phyloP scores from a whole-genome alignment of 495 filamentous ascomycete species.

The Penicillium canariense region DNA sequence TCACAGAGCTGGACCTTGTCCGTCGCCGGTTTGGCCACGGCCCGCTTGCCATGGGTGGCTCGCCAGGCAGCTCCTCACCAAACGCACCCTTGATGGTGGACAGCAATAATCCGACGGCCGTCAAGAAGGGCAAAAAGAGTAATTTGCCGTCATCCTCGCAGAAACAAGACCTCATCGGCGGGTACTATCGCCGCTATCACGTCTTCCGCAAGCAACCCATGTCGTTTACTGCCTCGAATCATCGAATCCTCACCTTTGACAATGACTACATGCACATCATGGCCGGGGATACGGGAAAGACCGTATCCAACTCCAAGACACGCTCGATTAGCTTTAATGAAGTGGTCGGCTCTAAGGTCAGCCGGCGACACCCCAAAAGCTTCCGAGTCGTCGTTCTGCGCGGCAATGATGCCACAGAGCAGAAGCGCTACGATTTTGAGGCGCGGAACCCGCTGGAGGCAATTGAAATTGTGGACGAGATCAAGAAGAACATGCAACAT shows the following conservation, averaged over 20 bases:
- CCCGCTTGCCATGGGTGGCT: slow-evolving; percentile 70
- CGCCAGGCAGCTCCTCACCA: slow-evolving; percentile 76
- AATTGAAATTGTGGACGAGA: slow-evolving; percentile 84
- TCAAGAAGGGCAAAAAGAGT: slow-evolving; percentile 67
- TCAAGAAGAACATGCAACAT: slow-evolving; percentile 62
- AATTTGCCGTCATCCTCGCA: slow-evolving; percentile 75
- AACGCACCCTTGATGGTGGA: slow-evolving; percentile 70
- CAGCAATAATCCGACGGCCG: slow-evolving; percentile 32
- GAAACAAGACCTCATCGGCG: slow-evolving; percentile 69
- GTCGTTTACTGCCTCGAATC: slow-evolving; percentile 82
- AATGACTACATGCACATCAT: slow-evolving; percentile 96
- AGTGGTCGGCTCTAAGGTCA: slow-evolving; percentile 91
- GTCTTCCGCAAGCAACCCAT: slow-evolving; percentile 93
- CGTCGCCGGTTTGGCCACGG: slow-evolving; percentile 84
- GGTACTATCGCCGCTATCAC: slow-evolving; percentile 79
- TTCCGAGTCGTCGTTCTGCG: slow-evolving; percentile 86
- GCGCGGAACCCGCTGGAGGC: slow-evolving; percentile 75
- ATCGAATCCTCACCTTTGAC: slow-evolving; percentile 83
- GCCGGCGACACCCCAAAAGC: slow-evolving; percentile 82
- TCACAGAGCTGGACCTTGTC: slow-evolving; percentile 81
- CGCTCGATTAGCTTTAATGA: slow-evolving; percentile 90
- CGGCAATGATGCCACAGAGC: slow-evolving; percentile 65
- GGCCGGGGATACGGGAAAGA: slow-evolving; percentile 63
- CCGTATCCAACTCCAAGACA: slow-evolving; percentile 63
- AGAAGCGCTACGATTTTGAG: slow-evolving; percentile 97